Evolutionary conservation across 192 early-diverging fungal species (phyloP), one percentile per base, ranked within the genome.

Genomic region (Coemansia nantahalensis): DNA sequence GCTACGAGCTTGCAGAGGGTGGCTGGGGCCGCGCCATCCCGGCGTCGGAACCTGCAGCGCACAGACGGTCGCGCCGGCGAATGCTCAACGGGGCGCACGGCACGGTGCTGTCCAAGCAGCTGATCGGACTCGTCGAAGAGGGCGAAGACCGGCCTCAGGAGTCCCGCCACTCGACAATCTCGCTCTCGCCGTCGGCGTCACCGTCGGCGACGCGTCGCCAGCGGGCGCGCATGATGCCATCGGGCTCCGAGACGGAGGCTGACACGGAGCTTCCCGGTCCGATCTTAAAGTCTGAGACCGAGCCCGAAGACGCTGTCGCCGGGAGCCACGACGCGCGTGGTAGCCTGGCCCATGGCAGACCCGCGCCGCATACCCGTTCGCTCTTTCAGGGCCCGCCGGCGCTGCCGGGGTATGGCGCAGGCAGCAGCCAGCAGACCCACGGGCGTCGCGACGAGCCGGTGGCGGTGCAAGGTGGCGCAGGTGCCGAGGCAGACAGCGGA

Each of bases 61-160:
- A 48, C 15, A 15, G 64, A 22, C 50, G 64, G 39, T 35, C 45
- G 32, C 59, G 56, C 10, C 59, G 39, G 31, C 51, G 48, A 8
- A 8, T 63, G 33, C 47, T 43, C 44, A 38, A 28, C 8, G 24
- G 22, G 3, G 45, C 51, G 0, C 51, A 24, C 4, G 67, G 71
- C 42, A 54, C 42, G 7, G 48, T 54, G n/a, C 39, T 75, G 21
- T 59, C 59, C 14, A 54, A 49, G 44, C 64, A 59, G 44, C 49
- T 75, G 41, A 59, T 64, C 8, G 43, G 48, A 39, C 56, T 75
- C 6, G 24, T 46, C 16, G 71, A 74, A 33, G 70, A 74, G 26
- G 34, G 49, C 11, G 58, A 65, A n/a, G 53, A 62, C 15, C 51
- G 38, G 22, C 26, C 22, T n/a, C 16, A n/a, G n/a, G 28, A 19